These are phyloP conservation scores for Bipolaris cookei DNA, from an alignment of 2,329 filamentous ascomycete species.

Conservation along the genomic window DNA sequence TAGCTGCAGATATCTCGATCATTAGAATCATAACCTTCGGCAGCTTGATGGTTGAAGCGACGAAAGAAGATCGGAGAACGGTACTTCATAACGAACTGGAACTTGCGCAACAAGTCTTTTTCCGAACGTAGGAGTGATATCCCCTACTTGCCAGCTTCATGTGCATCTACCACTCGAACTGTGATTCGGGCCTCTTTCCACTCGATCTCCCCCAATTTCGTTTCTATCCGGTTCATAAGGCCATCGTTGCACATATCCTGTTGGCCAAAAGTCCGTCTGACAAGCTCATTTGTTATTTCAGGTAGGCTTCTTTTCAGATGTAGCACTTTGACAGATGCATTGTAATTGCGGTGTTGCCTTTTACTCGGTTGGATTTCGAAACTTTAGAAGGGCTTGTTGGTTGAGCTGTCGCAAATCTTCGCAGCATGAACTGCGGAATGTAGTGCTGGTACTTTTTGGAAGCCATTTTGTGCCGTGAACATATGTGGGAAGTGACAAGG, in stretches of 20 bases:
- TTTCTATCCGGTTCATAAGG: background rate
- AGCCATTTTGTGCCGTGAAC: background rate
- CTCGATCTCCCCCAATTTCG: background rate
- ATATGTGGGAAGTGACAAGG: too few relatives aligned
- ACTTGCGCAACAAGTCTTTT: slow-evolving; percentile 52
- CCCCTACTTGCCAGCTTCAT: slow-evolving; percentile 11
- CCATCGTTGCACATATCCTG: background rate
- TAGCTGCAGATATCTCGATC: too few relatives aligned
- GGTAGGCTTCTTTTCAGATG: background rate
- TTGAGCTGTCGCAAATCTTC: slow-evolving; percentile 38
- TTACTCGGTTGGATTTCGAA: background rate
- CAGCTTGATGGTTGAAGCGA: slow-evolving; percentile 47
- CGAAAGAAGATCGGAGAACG: slow-evolving; percentile 46
- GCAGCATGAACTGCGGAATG: slow-evolving; percentile 46
- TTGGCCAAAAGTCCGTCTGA: background rate
- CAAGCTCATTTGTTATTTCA: background rate
- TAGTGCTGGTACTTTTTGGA: slow-evolving; percentile 45
- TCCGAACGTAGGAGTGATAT: slow-evolving; percentile 44
- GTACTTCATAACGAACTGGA: slow-evolving; percentile 57
- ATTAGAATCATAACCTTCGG: slow-evolving; percentile 43
- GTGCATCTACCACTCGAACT: slow-evolving; percentile 23
- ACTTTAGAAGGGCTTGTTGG: background rate
- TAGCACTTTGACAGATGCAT: background rate
- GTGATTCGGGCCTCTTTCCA: background rate
- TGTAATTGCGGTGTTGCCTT: background rate